A percentile compares a stretch with the other conserved stretches of the same genome.
Evolutionary conservation across 2,329 filamentous ascomycete genomes (phyloP).

Genomic region (Lizonia empirigonia): DNA sequence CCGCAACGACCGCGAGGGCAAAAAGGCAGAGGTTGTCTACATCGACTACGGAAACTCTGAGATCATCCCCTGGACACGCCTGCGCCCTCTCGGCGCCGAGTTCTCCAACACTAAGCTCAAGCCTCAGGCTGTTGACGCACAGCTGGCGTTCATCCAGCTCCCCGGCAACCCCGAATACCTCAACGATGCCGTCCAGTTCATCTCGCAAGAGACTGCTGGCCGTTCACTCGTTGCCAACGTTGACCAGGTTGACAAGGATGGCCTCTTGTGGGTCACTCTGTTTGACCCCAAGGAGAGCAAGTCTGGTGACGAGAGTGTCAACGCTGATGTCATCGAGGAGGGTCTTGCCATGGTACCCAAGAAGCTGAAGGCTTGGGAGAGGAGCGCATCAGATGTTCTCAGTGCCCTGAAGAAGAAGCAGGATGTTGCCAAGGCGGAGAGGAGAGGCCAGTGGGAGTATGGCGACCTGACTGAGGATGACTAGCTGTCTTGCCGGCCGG

Average conservation of each 20-base stretch:
- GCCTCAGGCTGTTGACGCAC: conserved; percentile 84
- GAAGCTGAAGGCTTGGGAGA: conserved; percentile 92
- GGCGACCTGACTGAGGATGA: conserved; percentile 81
- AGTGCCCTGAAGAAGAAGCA: conserved; percentile 75
- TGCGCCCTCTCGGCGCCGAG: conserved; percentile 81
- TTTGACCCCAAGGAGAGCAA: conserved; percentile 73
- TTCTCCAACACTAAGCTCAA: conserved; percentile 79
- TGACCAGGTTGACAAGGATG: conserved; percentile 82
- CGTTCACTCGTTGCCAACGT: conserved; percentile 87
- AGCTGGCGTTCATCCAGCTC: conserved; percentile 87
- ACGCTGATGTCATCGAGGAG: conserved; percentile 81
- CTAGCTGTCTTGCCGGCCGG: conserved; percentile 17
- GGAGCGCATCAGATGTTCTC: conserved; percentile 73
- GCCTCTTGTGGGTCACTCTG: conserved; percentile 82
- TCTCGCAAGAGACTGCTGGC: conserved; percentile 75
- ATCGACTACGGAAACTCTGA: conserved; percentile 97
- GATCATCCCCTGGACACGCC: conserved; percentile 79
- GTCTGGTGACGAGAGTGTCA: conserved; percentile 77
- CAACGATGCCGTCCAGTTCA: conserved; percentile 74
- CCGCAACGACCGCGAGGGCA: conserved; percentile 87
- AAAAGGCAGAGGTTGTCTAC: conserved; percentile 87
- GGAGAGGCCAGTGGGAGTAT: conserved; percentile 96
- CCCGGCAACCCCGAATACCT: conserved; percentile 79
- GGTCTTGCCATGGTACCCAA: conserved; percentile 89
- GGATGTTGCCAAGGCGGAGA: conserved; percentile 76